These are phyloP conservation scores for Aspergillus melleus DNA, from an alignment of 2,329 filamentous ascomycete genomes.

Conservation along the genomic window DNA sequence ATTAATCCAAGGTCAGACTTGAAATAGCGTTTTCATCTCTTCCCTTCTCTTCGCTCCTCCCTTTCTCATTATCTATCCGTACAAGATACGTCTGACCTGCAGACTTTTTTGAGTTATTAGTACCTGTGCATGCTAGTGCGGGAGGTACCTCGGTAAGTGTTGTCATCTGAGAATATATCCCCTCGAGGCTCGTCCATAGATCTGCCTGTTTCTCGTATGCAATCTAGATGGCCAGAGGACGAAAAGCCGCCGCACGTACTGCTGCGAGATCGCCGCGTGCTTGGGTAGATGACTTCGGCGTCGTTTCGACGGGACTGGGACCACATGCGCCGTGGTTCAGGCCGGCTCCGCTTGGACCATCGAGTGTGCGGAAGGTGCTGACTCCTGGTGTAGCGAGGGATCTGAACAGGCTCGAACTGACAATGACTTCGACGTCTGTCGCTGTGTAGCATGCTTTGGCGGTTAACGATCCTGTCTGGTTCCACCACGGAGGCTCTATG, in stretches of 20 bases:
- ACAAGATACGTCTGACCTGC: constrained; percentile 18
- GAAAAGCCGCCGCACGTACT: constrained; percentile 29
- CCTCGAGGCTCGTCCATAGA: constrained; percentile 27
- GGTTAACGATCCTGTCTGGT: constrained; percentile 7
- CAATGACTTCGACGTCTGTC: constrained; percentile 18
- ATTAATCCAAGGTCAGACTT: neutral
- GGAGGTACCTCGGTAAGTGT: constrained; percentile 32
- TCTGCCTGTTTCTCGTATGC: constrained; percentile 31
- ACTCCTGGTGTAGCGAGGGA: constrained; percentile 30
- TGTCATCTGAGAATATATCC: constrained; percentile 18
- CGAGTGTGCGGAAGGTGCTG: constrained; percentile 26
- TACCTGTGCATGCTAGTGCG: constrained; percentile 27
- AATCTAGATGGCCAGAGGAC: constrained; percentile 24
- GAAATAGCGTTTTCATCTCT: neutral
- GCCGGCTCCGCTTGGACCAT: constrained; percentile 23
- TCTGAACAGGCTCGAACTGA: constrained; percentile 26
- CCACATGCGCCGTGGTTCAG: constrained; percentile 23
- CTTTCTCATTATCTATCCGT: neutral
- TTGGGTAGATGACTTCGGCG: constrained; percentile 35
- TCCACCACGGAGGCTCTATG: constrained; percentile 9
- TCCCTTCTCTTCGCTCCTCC: neutral
- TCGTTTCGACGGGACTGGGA: constrained; percentile 31
- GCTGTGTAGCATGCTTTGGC: constrained; percentile 14
- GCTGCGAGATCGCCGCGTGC: constrained; percentile 35
- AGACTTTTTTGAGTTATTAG: constrained; percentile 15